Conservation (phyloP, 345 rosid species). For the Mangifera indica region DNA sequence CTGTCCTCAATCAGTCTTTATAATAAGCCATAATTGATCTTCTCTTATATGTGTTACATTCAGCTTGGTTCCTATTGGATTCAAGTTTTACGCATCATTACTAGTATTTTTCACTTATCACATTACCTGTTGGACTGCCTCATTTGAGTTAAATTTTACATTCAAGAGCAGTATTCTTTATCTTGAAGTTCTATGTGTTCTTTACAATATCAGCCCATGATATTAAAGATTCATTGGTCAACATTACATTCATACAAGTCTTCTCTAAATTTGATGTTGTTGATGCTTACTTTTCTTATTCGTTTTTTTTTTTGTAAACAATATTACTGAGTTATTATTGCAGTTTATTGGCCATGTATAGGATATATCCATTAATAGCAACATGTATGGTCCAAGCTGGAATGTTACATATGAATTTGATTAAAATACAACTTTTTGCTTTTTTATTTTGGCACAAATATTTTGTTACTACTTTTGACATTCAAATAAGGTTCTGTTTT, state of each 20-base stretch:
- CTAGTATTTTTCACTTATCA: background rate
- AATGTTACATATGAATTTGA: background rate
- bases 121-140: background rate
- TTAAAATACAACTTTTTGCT: background rate
- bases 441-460: background rate
- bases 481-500: background rate
- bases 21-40: background rate
- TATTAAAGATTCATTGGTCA: slow-evolving; percentile 1
- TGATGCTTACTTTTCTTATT: background rate
- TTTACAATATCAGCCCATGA: background rate
- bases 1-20: background rate
- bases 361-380: background rate
- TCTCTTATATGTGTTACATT: background rate
- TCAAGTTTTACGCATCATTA: background rate
- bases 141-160: background rate
- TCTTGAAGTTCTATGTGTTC: slow-evolving; percentile 1
- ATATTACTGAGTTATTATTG: too few relatives aligned
- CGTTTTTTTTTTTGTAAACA: too few relatives aligned
- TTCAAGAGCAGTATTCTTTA: background rate
- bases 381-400: background rate
- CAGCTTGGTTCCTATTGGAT: background rate
- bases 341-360: background rate
- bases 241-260: background rate
- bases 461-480: background rate
- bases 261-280: background rate